phyloP scores from a whole-genome alignment of 768 basidiomycete species.

The Leucocoprinus leucothites region DNA sequence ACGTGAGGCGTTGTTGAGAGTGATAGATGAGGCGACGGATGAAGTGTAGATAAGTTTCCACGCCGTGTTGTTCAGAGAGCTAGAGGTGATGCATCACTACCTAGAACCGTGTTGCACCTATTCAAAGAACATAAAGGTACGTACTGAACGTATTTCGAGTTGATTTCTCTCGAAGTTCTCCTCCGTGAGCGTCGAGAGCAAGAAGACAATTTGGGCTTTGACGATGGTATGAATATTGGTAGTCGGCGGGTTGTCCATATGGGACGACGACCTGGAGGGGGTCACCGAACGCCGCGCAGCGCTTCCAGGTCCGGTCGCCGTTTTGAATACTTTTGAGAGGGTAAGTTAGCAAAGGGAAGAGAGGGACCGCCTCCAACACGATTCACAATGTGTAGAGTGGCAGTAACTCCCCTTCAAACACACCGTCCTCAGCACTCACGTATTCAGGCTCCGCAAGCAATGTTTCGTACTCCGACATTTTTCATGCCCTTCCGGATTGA shows the following conservation, averaged over 20 bases:
- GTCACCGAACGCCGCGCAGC: conserved; percentile 70
- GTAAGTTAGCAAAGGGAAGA: conserved; percentile 34
- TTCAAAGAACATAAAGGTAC: conserved; percentile 30
- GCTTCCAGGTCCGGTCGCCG: conserved; percentile 70
- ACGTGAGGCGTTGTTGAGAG: conserved; percentile 68
- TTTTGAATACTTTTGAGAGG: conserved; percentile 49
- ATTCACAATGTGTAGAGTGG: conserved; percentile 39
- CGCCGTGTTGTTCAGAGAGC: conserved; percentile 96
- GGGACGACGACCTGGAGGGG: conserved; percentile 70
- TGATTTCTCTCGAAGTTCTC: conserved; percentile 96
- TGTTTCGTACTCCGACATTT: conserved; percentile 25
- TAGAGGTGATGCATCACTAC: conserved; percentile 30
- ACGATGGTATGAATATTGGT: conserved; percentile 91
- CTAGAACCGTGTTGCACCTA: conserved; percentile 1
- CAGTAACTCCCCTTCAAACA: conserved; percentile 25
- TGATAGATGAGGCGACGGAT: conserved; percentile 93
- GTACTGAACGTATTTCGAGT: conserved; percentile 89
- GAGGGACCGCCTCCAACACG: conserved; percentile 41
- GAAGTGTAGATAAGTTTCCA: conserved; percentile 97
- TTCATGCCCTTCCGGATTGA: neutral
- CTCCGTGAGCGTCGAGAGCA: conserved; percentile 93
- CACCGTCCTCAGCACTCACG: conserved; percentile 19
- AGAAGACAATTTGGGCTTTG: conserved; percentile 96
- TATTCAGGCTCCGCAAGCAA: conserved; percentile 29
- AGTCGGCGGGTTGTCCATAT: conserved; percentile 83